Conservation (phyloP, 345 rosid species). For the Dovyalis caffra region DNA sequence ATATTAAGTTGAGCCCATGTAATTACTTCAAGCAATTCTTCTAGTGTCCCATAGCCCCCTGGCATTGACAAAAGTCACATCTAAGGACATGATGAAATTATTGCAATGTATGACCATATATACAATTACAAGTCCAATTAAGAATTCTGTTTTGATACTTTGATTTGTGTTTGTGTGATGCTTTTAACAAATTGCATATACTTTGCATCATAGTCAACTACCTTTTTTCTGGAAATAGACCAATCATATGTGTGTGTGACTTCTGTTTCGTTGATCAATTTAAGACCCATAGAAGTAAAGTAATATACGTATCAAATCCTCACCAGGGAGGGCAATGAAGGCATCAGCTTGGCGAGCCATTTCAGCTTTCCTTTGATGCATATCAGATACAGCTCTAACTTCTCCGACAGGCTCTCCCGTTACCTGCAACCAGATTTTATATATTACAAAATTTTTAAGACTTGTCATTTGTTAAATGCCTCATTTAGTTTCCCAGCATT, state of each 20-base stretch:
- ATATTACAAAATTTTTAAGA: not conserved
- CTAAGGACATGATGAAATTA: not conserved
- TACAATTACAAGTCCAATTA: not conserved
- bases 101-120: not conserved
- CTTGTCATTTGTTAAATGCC: not conserved
- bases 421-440: slow-evolving; percentile 39
- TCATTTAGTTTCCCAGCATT: not conserved
- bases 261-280: not conserved
- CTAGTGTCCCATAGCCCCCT: slow-evolving; percentile 98
- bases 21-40: slow-evolving; percentile 90
- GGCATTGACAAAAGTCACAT: not conserved
- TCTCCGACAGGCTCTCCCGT: slow-evolving; percentile 86
- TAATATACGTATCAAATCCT: not conserved
- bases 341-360: slow-evolving; percentile 97
- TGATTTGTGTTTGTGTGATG: too few species aligned
- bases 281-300: not conserved
- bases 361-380: slow-evolving; percentile 97
- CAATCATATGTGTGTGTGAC: not conserved
- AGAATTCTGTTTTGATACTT: not conserved
- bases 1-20: slow-evolving; percentile 98
- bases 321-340: slow-evolving; percentile 94
- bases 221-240: not conserved
- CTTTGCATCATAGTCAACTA: not conserved
- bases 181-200: not conserved
- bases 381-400: slow-evolving; percentile 81